Conservation (phyloP, 768 basidiomycete species). For the Trametopsis cervina region DNA sequence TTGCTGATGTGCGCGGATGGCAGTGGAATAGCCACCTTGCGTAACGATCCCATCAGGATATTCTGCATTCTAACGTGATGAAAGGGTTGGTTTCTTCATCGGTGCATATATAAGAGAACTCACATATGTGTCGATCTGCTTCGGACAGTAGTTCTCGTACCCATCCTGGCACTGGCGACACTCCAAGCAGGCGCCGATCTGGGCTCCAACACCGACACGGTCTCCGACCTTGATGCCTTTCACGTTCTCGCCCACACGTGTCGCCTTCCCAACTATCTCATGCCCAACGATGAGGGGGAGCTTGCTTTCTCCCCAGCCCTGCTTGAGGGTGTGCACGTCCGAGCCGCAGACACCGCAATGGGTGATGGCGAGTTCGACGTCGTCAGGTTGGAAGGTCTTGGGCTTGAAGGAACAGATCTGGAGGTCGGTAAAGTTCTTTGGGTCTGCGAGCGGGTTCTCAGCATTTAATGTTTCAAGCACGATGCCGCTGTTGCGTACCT, state of each 20-base stretch:
- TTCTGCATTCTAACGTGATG: conserved; percentile 20
- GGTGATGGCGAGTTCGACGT: conserved; percentile 49
- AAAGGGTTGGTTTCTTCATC: neutral
- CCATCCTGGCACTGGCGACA: conserved; percentile 43
- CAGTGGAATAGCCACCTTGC: conserved; percentile 42
- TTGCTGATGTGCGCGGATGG: conserved; percentile 37
- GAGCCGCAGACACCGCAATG: conserved; percentile 47
- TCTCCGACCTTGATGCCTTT: conserved; percentile 50
- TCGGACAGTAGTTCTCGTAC: conserved; percentile 51
- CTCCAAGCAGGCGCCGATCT: conserved; percentile 43
- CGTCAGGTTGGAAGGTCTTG: conserved; percentile 43
- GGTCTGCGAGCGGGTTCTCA: no score
- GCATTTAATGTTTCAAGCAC: no score
- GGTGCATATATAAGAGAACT: conserved; percentile 3
- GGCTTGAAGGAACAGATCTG: conserved; percentile 42
- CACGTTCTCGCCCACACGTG: conserved; percentile 47
- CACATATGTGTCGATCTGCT: conserved; percentile 34
- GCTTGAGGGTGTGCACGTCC: conserved; percentile 41
- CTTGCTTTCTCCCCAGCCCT: conserved; percentile 29
- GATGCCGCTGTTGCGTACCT: no score
- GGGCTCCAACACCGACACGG: conserved; percentile 45
- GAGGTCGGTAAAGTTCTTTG: conserved; percentile 31
- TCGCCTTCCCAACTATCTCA: conserved; percentile 50
- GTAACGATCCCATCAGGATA: conserved; percentile 34
- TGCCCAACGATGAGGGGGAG: conserved; percentile 31